Conservation (phyloP, 2,329 filamentous ascomycete species). For the Aureobasidium sp. region DNA sequence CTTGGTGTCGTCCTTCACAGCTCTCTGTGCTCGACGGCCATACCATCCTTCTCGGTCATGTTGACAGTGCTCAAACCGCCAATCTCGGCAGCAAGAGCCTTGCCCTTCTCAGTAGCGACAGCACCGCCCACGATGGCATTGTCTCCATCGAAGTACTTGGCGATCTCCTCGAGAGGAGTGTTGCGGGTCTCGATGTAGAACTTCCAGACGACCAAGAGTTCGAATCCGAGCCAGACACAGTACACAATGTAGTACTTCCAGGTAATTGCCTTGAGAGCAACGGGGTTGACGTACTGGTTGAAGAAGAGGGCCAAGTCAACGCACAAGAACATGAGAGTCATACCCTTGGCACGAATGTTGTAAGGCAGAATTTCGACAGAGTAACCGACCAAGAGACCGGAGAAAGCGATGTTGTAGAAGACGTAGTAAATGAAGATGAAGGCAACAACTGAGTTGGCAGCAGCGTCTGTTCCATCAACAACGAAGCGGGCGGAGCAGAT, state of each 20-base stretch:
- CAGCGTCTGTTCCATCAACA: constrained; percentile 21
- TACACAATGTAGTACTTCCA: constrained; percentile 31
- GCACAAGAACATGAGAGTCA: constrained; percentile 40
- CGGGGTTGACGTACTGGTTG: constrained; percentile 32
- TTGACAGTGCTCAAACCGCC: constrained; percentile 23
- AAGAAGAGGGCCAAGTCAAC: constrained; percentile 41
- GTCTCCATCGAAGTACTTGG: constrained; percentile 40
- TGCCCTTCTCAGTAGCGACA: constrained; percentile 31
- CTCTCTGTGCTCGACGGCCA: constrained; percentile 24
- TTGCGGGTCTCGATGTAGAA: constrained; percentile 39
- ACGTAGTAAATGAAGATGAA: constrained; percentile 30
- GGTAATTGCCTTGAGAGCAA: constrained; percentile 23
- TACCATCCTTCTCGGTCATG: constrained; percentile 20
- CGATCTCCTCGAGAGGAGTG: constrained; percentile 41
- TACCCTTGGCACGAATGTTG: constrained; percentile 40
- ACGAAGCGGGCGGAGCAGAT: constrained; percentile 24
- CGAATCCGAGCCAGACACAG: constrained; percentile 28
- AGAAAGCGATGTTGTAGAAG: constrained; percentile 36
- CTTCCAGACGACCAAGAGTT: constrained; percentile 29
- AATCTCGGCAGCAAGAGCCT: constrained; percentile 23
- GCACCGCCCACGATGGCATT: constrained; percentile 33
- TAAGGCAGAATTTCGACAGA: constrained; percentile 42
- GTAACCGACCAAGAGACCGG: constrained; percentile 39
- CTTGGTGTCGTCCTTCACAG: constrained; percentile 16
- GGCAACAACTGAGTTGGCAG: constrained; percentile 29